These are phyloP conservation scores for Metschnikowia cerradonensis DNA, from an alignment of 805 yeast genomes.

Conservation along the genomic window DNA sequence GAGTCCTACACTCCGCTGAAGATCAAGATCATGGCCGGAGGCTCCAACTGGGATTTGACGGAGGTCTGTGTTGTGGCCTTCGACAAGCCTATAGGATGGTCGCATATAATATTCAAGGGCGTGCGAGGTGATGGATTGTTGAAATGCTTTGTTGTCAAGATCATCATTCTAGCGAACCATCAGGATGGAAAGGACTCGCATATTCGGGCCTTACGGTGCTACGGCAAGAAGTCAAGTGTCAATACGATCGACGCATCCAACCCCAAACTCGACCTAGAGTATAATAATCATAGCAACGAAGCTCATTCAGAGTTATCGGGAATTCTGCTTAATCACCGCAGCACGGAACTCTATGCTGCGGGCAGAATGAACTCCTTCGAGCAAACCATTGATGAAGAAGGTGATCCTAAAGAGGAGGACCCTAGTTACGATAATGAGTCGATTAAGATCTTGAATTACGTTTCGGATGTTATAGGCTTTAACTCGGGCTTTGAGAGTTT, in stretches of 20 bases:
- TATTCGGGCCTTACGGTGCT: conserved; percentile 66
- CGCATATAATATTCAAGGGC: conserved; percentile 55
- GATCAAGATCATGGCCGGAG: conserved; percentile 64
- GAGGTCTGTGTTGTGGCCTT: conserved; percentile 61
- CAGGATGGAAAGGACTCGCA: conserved; percentile 97
- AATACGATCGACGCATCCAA: conserved; percentile 7
- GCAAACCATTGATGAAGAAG: conserved; percentile 9
- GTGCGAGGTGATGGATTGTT: conserved; percentile 53
- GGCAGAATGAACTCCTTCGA: conserved; percentile 5
- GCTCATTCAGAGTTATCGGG: conserved; percentile 9
- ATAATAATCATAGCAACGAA: not conserved
- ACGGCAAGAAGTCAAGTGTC: conserved; percentile 30
- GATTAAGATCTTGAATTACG: conserved; percentile 28
- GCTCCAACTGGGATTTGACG: conserved; percentile 68
- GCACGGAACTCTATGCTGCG: not conserved
- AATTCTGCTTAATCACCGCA: conserved; percentile 13
- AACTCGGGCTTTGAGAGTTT: conserved; percentile 41
- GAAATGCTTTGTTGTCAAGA: conserved; percentile 61
- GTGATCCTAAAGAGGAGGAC: conserved; percentile 1
- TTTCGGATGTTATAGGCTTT: conserved; percentile 37
- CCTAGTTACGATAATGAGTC: conserved; percentile 20
- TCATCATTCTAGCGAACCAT: conserved; percentile 70
- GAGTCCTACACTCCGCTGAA: conserved; percentile 90
- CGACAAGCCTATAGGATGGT: conserved; percentile 76
- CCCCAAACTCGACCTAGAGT: not conserved